A percentile compares a stretch with the other conserved stretches of the same genome.
Evolutionary conservation across 1,284 basidiomycete genomes (phyloP).

Genomic region (Cutaneotrichosporon sp.): DNA sequence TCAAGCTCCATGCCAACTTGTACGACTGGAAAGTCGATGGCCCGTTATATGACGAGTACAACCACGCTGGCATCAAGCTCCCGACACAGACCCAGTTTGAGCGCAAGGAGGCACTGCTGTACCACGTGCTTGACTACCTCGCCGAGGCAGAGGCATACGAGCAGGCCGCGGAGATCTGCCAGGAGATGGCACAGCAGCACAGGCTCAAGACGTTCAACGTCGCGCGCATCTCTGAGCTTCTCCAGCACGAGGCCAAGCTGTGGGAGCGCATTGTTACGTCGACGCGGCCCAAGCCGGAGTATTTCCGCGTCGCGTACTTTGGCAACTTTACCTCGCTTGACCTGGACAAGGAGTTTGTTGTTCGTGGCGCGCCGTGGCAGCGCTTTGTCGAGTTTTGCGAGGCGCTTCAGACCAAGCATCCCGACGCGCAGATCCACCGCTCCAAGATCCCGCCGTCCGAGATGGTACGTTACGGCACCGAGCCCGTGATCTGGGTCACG

Average conservation of each 20-base stretch:
- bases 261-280: slow-evolving; percentile 77
- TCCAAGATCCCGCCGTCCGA: slow-evolving; percentile 69
- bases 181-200: slow-evolving; percentile 79
- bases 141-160: slow-evolving; percentile 96
- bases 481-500: slow-evolving; percentile 83
- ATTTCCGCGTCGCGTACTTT: slow-evolving; percentile 68
- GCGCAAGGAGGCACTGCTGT: slow-evolving; percentile 82
- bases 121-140: slow-evolving; percentile 79
- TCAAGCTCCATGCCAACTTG: slow-evolving; percentile 88
- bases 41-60: slow-evolving; percentile 71
- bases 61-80: slow-evolving; percentile 63
- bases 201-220: slow-evolving; percentile 83
- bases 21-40: slow-evolving; percentile 80
- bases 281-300: slow-evolving; percentile 78
- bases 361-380: slow-evolving; percentile 38
- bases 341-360: slow-evolving; percentile 45
- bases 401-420: slow-evolving; percentile 85
- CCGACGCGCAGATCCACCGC: slow-evolving; percentile 74
- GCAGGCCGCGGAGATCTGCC: slow-evolving; percentile 85
- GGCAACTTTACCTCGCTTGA: slow-evolving; percentile 41
- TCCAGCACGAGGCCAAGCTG: slow-evolving; percentile 74
- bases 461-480: slow-evolving; percentile 70
- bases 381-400: slow-evolving; percentile 59
- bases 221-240: slow-evolving; percentile 71
- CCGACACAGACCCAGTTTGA: slow-evolving; percentile 92